Conservation (phyloP, 2,329 filamentous ascomycete species). For the Fusarium sp. region DNA sequence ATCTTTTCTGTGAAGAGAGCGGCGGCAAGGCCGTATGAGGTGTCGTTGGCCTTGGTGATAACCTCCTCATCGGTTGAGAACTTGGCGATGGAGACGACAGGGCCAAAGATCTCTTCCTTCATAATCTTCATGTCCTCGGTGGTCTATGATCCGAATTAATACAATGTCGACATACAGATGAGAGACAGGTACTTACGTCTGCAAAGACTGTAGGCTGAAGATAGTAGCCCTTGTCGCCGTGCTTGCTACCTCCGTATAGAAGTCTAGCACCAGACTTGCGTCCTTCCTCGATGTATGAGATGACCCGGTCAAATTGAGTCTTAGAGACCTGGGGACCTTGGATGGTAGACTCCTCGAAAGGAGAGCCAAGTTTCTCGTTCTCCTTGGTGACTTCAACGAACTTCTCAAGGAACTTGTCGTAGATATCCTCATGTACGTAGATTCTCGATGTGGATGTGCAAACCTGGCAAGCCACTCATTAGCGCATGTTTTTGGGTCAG, state of each 20-base stretch:
- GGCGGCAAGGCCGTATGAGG: conserved; percentile 67
- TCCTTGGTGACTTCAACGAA: conserved; percentile 65
- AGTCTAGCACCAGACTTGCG: conserved; percentile 74
- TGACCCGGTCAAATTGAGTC: conserved; percentile 73
- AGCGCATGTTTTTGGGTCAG: background rate
- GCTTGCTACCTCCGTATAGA: conserved; percentile 54
- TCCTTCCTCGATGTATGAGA: conserved; percentile 75
- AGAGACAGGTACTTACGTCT: conserved; percentile 37
- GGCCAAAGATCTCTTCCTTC: conserved; percentile 53
- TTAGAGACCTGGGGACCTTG: conserved; percentile 78
- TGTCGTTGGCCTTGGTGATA: conserved; percentile 55
- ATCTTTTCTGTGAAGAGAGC: conserved; percentile 71
- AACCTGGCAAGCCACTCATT: conserved; percentile 56
- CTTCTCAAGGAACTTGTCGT: conserved; percentile 71
- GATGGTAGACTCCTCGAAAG: conserved; percentile 72
- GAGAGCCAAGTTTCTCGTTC: conserved; percentile 72
- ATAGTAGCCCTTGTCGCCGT: conserved; percentile 48
- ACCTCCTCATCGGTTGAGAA: conserved; percentile 48
- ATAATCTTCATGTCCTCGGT: conserved; percentile 49
- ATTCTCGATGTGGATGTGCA: conserved; percentile 72
- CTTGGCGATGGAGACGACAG: conserved; percentile 48
- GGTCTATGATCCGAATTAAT: conserved; percentile 33
- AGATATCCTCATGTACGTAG: conserved; percentile 70
- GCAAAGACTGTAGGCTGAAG: conserved; percentile 49
- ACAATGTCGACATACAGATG: conserved; percentile 35